Conservation (phyloP, 2,329 filamentous ascomycete species). For the Colletotrichum tofieldiae region DNA sequence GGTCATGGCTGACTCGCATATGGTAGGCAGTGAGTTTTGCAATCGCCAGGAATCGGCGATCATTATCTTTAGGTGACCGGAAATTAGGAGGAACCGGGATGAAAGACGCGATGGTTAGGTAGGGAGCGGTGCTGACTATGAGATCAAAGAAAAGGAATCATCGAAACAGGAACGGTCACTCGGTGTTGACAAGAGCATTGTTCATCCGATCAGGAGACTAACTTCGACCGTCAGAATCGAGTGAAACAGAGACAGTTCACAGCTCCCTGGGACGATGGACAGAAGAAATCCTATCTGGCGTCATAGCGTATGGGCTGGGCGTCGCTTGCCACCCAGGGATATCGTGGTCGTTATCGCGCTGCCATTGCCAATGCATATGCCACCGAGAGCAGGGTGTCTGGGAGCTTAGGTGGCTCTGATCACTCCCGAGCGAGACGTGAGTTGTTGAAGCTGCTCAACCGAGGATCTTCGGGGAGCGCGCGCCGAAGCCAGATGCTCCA, state of each 20-base stretch:
- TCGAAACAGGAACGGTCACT: not conserved
- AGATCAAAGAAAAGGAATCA: not conserved
- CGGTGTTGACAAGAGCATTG: not conserved
- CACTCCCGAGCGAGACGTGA: not conserved
- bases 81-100: slow-evolving; percentile 5
- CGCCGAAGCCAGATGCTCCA: slow-evolving; percentile 5
- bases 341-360: not conserved
- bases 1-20: slow-evolving; percentile 31
- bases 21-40: not conserved
- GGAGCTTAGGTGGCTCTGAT: not conserved
- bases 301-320: not conserved
- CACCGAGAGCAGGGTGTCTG: not conserved
- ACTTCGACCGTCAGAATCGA: slow-evolving; percentile 22
- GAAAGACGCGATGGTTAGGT: not conserved
- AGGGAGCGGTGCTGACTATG: not conserved
- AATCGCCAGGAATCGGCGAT: slow-evolving; percentile 25
- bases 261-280: not conserved
- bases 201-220: slow-evolving; percentile 22
- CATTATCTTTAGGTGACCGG: not conserved
- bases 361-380: not conserved
- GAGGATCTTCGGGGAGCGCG: slow-evolving; percentile 8
- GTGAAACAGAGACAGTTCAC: slow-evolving; percentile 18
- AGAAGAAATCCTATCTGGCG: not conserved
- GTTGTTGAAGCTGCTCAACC: slow-evolving; percentile 8
- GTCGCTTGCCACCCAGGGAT: not conserved